Percentiles rank a stretch among this genome's conserved stretches.
These are phyloP conservation scores for Botryotinia globosa DNA, from an alignment of 2,329 filamentous ascomycete species.

Conservation along the genomic window DNA sequence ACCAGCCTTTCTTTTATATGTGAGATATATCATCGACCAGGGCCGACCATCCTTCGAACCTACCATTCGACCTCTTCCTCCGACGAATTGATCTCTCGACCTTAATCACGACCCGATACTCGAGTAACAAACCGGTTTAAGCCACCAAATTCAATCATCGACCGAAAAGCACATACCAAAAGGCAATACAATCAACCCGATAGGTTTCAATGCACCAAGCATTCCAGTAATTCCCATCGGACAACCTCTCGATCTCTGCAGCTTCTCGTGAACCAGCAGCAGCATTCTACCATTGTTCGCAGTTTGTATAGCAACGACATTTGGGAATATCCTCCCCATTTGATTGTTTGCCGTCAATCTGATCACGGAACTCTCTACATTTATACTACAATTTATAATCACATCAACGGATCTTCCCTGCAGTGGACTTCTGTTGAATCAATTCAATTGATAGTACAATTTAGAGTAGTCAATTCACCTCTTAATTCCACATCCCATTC, in stretches of 20 bases:
- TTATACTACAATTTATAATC: conserved; percentile 3
- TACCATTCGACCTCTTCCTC: background rate
- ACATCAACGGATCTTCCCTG: background rate
- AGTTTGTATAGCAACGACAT: conserved; percentile 19
- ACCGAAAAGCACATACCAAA: background rate
- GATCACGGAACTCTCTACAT: background rate
- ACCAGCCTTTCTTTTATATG: conserved; percentile 1
- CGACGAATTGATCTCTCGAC: conserved; percentile 7
- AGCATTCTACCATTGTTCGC: conserved; percentile 4
- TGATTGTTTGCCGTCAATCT: conserved; percentile 15
- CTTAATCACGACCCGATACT: conserved; percentile 6
- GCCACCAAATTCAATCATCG: conserved; percentile 2
- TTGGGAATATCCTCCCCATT: conserved; percentile 12
- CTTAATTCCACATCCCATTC: background rate
- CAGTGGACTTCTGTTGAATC: background rate
- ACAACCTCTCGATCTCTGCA: conserved; percentile 12
- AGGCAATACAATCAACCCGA: background rate
- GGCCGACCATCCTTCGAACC: conserved; percentile 10
- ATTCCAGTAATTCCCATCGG: conserved; percentile 17
- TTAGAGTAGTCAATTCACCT: conserved; percentile 14
- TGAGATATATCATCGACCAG: conserved; percentile 11
- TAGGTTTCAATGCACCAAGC: conserved; percentile 18
- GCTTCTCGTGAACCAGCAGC: background rate
- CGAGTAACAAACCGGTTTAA: background rate
- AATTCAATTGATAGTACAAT: conserved; percentile 18